phyloP scores from a whole-genome alignment of 805 yeast species.

The Teunomyces tritomae region DNA sequence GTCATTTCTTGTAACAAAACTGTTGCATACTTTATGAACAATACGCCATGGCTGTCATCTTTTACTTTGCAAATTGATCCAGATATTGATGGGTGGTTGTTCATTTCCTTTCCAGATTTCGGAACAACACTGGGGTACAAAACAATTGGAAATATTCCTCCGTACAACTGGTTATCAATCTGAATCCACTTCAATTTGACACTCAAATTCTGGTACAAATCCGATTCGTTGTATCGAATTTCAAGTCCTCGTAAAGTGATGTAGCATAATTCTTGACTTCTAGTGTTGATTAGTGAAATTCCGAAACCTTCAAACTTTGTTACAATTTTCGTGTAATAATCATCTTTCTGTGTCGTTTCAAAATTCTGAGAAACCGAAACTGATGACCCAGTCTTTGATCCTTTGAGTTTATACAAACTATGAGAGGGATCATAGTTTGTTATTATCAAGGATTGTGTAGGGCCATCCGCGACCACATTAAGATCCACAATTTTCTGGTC shows the following conservation, averaged over 20 bases:
- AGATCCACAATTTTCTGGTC: slow-evolving; percentile 66
- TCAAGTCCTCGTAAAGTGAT: slow-evolving; percentile 81
- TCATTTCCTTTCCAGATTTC: slow-evolving; percentile 77
- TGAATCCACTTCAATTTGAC: slow-evolving; percentile 92
- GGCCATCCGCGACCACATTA: slow-evolving; percentile 95
- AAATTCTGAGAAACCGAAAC: slow-evolving; percentile 41
- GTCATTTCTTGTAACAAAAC: slow-evolving; percentile 86
- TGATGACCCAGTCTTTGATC: slow-evolving; percentile 21
- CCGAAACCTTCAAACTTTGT: slow-evolving; percentile 84
- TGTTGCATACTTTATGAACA: slow-evolving; percentile 89
- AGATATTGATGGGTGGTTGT: slow-evolving; percentile 86
- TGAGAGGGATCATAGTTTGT: slow-evolving; percentile 76
- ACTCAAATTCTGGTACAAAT: slow-evolving; percentile 74
- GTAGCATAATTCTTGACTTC: slow-evolving; percentile 76
- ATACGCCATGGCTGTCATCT: slow-evolving; percentile 88
- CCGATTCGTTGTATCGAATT: slow-evolving; percentile 76
- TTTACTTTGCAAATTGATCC: slow-evolving; percentile 80
- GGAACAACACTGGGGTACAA: slow-evolving; percentile 90
- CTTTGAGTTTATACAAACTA: slow-evolving; percentile 65
- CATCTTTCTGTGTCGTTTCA: slow-evolving; percentile 54
- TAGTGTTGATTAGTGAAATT: slow-evolving; percentile 71
- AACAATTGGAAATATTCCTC: slow-evolving; percentile 83
- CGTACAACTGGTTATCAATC: slow-evolving; percentile 86
- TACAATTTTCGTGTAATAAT: slow-evolving; percentile 50
- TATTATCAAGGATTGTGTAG: slow-evolving; percentile 82